Evolutionary conservation across 768 basidiomycete genomes (phyloP).

Genomic region (Suillus ampliporus): DNA sequence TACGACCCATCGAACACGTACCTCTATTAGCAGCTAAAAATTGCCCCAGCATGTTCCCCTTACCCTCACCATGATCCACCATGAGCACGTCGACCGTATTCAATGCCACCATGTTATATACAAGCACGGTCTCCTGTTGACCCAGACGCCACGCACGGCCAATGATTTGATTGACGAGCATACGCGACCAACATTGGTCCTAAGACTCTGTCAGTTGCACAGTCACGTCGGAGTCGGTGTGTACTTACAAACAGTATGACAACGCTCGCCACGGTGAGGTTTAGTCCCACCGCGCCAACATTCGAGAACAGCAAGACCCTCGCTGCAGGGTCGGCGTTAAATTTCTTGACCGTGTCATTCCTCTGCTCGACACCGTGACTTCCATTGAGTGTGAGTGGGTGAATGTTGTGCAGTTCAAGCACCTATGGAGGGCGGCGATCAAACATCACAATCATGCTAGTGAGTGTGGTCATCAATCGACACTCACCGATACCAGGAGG

Average conservation of each 20-base stretch:
- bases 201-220: too few relatives aligned
- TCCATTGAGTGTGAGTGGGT: background rate
- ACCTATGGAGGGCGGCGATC: background rate
- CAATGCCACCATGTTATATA: conserved; percentile 19
- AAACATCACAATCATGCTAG: background rate
- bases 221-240: too few relatives aligned
- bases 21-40: conserved; percentile 3
- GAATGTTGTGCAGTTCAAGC: background rate
- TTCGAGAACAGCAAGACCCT: conserved; percentile 29
- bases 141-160: conserved; percentile 21
- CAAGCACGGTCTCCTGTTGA: conserved; percentile 15
- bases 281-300: conserved; percentile 29
- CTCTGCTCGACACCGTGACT: background rate
- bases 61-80: conserved; percentile 17
- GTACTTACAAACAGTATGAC: conserved; percentile 32
- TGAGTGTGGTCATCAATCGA: background rate
- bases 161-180: conserved; percentile 21
- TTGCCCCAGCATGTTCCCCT: conserved; percentile 18
- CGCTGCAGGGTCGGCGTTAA: background rate
- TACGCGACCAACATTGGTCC: conserved; percentile 19
- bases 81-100: conserved; percentile 19
- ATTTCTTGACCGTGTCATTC: background rate
- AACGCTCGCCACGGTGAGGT: conserved; percentile 24
- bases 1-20: too few relatives aligned
- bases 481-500: background rate